Percentiles rank a stretch among this genome's conserved stretches.
Evolutionary conservation across 148 eudicot genomes (phyloP).

Genomic region (Chenopodium berlandieri): DNA sequence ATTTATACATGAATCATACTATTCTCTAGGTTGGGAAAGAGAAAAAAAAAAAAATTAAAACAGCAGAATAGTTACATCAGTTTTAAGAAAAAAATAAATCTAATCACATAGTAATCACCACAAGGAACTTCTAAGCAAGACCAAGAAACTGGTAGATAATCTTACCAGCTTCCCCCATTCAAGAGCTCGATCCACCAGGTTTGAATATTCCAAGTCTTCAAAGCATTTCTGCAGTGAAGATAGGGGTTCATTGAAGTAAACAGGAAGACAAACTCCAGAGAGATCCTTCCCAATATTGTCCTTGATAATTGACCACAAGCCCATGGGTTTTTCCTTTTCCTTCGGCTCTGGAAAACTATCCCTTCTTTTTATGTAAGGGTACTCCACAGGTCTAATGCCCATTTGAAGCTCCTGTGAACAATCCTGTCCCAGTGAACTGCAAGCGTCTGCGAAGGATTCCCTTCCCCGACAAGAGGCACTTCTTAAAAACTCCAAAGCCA

Average conservation of each 20-base stretch:
- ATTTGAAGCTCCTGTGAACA: conserved; percentile 48
- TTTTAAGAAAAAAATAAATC: neutral
- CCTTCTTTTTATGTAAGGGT: conserved; percentile 73
- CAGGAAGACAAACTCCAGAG: conserved; percentile 97
- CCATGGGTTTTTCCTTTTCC: conserved; percentile 88
- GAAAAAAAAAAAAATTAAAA: no score
- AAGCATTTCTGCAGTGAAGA: conserved; percentile 94
- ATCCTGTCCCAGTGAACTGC: conserved; percentile 56
- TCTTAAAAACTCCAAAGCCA: conserved; percentile 78
- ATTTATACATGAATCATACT: neutral
- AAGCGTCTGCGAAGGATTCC: conserved; percentile 54
- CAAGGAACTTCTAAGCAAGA: neutral
- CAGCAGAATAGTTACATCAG: neutral
- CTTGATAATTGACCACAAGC: conserved; percentile 94
- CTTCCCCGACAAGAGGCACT: conserved; percentile 84
- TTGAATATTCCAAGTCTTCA: conserved; percentile 91
- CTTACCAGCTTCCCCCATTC: conserved; percentile 96
- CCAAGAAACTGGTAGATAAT: conserved; percentile 14
- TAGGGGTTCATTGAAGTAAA: conserved; percentile 92
- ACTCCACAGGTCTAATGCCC: conserved; percentile 58
- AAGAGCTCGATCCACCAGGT: conserved; percentile 79
- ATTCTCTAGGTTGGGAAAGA: neutral
- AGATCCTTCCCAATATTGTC: conserved; percentile 96
- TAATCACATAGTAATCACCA: neutral
- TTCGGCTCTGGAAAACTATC: conserved; percentile 90